Conservation (phyloP, 1,284 basidiomycete genomes). For the Heterobasidion annosum region DNA sequence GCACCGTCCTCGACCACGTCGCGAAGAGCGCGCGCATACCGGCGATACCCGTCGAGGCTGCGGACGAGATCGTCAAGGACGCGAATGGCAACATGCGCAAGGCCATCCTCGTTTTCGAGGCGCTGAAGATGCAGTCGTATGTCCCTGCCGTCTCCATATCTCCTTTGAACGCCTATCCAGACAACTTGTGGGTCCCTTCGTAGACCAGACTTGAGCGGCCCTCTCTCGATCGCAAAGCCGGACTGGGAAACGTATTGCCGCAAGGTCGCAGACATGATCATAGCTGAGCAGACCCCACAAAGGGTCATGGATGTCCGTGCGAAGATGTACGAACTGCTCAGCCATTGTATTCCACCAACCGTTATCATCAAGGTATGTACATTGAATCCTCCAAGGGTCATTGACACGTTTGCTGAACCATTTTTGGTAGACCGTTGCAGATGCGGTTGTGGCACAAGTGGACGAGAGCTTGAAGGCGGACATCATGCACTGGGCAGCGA, state of each 20-base stretch:
- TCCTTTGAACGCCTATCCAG: neutral
- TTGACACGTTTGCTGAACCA: neutral
- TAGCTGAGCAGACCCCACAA: conserved; percentile 90
- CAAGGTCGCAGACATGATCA: conserved; percentile 88
- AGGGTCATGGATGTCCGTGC: conserved; percentile 86
- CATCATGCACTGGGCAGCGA: conserved; percentile 93
- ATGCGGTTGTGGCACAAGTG: conserved; percentile 77
- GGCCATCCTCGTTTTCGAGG: conserved; percentile 91
- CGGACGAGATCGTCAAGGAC: conserved; percentile 69
- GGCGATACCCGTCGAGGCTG: conserved; percentile 64
- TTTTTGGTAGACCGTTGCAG: conserved; percentile 65
- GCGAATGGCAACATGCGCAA: conserved; percentile 91
- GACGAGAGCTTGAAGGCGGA: conserved; percentile 86
- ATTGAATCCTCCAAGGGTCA: conserved; percentile 1
- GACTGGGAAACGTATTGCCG: conserved; percentile 99
- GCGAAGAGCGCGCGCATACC: conserved; percentile 78
- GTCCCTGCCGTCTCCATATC: conserved; percentile 14
- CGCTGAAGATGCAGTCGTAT: conserved; percentile 90
- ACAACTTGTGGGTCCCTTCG: neutral
- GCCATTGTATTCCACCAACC: conserved; percentile 96
- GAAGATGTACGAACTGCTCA: conserved; percentile 93
- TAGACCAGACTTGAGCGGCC: conserved; percentile 66
- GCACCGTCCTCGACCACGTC: conserved; percentile 71
- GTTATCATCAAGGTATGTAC: conserved; percentile 74
- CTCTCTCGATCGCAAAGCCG: conserved; percentile 82